phyloP scores from a whole-genome alignment of 805 yeast genomes.

The Peterozyma xylosa region DNA sequence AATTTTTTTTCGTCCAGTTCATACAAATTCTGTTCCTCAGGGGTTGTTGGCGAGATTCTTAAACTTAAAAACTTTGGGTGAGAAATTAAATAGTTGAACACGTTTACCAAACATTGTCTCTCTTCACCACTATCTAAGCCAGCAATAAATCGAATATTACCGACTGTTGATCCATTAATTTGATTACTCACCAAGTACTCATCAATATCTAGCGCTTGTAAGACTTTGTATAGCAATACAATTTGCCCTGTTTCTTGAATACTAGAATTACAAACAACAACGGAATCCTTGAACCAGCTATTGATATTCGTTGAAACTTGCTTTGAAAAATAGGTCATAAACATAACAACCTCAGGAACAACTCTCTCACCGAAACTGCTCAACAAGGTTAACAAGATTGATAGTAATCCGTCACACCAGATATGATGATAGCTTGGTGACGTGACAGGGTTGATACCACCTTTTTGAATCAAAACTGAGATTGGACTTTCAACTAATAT shows the following conservation, averaged over 20 bases:
- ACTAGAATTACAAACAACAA: conserved; percentile 36
- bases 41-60: conserved; percentile 52
- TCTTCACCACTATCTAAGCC: conserved; percentile 58
- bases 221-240: conserved; percentile 51
- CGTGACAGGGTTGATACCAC: conserved; percentile 44
- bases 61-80: conserved; percentile 82
- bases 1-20: conserved; percentile 40
- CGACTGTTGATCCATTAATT: conserved; percentile 5
- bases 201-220: conserved; percentile 45
- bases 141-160: conserved; percentile 28
- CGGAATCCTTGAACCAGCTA: conserved; percentile 61
- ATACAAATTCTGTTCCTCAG: conserved; percentile 55
- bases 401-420: conserved; percentile 84
- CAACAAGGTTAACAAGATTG: conserved; percentile 54
- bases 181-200: conserved; percentile 26
- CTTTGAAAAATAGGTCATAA: conserved; percentile 52
- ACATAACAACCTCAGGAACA: conserved; percentile 57
- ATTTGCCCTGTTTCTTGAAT: conserved; percentile 66
- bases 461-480: conserved; percentile 58
- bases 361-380: conserved; percentile 57
- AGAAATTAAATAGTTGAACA: conserved; percentile 65
- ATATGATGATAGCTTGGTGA: conserved; percentile 53
- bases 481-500: conserved; percentile 70
- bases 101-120: conserved; percentile 49
- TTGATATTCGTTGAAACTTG: conserved; percentile 60